Conservation (phyloP, 441 rosid species). For the Euphorbia schlechtendalii region DNA sequence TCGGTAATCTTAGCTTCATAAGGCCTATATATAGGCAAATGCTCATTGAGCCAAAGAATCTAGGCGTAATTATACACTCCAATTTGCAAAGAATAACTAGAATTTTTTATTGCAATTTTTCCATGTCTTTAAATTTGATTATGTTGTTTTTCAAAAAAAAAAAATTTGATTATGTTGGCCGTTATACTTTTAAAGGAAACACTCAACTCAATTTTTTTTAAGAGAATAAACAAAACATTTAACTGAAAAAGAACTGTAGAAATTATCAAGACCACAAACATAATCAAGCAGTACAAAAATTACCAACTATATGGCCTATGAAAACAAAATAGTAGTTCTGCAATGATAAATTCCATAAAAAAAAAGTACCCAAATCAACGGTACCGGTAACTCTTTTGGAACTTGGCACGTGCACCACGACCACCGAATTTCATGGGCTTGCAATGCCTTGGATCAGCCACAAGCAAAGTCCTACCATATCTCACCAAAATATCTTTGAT, state of each 20-base stretch:
- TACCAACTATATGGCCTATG: neutral
- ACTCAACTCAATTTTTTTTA: neutral
- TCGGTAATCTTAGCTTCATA: neutral
- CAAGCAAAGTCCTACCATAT: constrained; percentile 72
- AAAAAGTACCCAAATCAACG: constrained; percentile 43
- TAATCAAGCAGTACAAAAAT: no score
- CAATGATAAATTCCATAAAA: neutral
- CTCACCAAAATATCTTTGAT: constrained; percentile 62
- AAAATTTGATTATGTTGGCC: no score
- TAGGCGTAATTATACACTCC: constrained; percentile 9
- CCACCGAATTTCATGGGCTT: constrained; percentile 90
- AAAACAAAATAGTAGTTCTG: neutral
- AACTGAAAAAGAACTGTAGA: no score
- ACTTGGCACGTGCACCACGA: constrained; percentile 79
- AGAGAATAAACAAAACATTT: no score
- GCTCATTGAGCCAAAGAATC: constrained; percentile 9
- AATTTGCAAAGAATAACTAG: neutral
- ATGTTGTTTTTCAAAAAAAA: neutral
- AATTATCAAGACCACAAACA: no score
- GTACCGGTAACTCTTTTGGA: constrained; percentile 87
- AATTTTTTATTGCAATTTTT: neutral
- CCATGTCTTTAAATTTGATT: neutral
- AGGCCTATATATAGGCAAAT: neutral
- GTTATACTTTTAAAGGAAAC: neutral
- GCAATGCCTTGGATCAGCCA: constrained; percentile 74